Base-by-base conservation (phyloP, 2,329 filamentous ascomycete species). In the Fusarium nematophilum region DNA sequence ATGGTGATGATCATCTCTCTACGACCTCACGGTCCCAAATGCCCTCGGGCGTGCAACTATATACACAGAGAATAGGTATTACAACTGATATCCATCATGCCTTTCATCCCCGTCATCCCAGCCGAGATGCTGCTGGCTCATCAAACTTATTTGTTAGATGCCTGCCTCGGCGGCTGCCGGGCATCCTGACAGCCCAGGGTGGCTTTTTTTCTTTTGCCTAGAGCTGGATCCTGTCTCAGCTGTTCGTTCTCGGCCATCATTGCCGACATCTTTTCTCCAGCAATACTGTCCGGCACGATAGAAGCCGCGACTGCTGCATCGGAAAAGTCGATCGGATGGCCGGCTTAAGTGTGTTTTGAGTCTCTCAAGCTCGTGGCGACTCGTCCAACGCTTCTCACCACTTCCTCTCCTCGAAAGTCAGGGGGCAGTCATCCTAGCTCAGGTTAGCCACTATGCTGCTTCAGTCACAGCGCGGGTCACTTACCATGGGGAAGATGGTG, bases 401-500 rank as follows among this genome's bases (percentile, higher is more conserved):
- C 70, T 81, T 78, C 54, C 83, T 77, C 72, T 81, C 76, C 60
- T 79, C 83, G 73, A 95, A 93, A 2, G 88, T 89, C 69, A 95
- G 83, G 51, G 90, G 88, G 78, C 91, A 95, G 73, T 95, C 90
- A 73, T 96, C 92, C 91, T 94, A 63, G 1, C 23, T 5, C 15
- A 17, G 37, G 66, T 79, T 59, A 73, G 67, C 57, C 30, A 43
- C 11, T 56, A 51, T 37, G 27, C 18, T 25, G n/a, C 8, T 21
- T 8, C 13, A 2, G 31, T 21, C 7, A n/a, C 18, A 31, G 15
- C 5, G 8, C 7, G 13, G 5, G 21, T 6, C 45, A 79, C 88
- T 76, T 79, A 96, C 93, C 90, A 90, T 90, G 52, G 95, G 95
- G 84, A 99, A 99, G 68, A 99, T 96, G 23, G 93, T 97, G 33